Conservation (phyloP, 2,329 filamentous ascomycete genomes). For the Lachnellula suecica region DNA sequence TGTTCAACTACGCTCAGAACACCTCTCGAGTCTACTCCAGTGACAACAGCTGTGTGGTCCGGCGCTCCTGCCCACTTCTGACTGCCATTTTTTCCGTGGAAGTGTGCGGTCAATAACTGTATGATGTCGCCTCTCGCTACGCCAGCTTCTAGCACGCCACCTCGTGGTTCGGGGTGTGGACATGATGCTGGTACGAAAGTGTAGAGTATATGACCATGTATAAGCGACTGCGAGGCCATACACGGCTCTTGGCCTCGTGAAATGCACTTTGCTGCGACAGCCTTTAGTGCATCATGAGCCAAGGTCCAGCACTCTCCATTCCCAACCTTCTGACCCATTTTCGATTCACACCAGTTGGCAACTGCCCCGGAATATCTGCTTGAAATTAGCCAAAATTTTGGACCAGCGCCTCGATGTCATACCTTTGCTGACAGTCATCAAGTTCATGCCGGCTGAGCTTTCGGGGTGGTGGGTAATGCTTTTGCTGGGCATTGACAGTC, state of each 20-base stretch:
- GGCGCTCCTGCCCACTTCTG: slow-evolving; percentile 31
- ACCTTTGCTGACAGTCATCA: slow-evolving; percentile 18
- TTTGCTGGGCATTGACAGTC: slow-evolving; percentile 35
- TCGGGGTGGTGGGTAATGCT: slow-evolving; percentile 30
- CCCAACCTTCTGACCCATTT: slow-evolving; percentile 34
- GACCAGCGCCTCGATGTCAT: neutral
- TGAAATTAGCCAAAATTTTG: slow-evolving; percentile 1
- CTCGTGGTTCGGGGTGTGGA: slow-evolving; percentile 17
- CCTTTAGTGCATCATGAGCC: slow-evolving; percentile 31
- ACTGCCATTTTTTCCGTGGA: slow-evolving; percentile 27
- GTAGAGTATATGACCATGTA: slow-evolving; percentile 35
- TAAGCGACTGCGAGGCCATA: slow-evolving; percentile 31
- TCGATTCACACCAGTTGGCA: slow-evolving; percentile 31
- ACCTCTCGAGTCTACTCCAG: slow-evolving; percentile 26
- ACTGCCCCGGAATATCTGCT: slow-evolving; percentile 31
- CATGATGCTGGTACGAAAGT: slow-evolving; percentile 24
- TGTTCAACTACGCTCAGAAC: slow-evolving; percentile 33
- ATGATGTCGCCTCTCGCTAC: slow-evolving; percentile 36
- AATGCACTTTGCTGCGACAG: slow-evolving; percentile 22
- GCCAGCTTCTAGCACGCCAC: slow-evolving; percentile 26
- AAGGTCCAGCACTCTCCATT: slow-evolving; percentile 40
- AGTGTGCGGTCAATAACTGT: slow-evolving; percentile 32
- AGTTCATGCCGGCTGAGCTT: slow-evolving; percentile 24
- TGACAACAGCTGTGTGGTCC: slow-evolving; percentile 36
- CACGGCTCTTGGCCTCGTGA: slow-evolving; percentile 28